Evolutionary conservation across 2,329 filamentous ascomycete genomes (phyloP), one percentile per base, ranked within the genome.

Genomic region (Raffaelea albimanens): DNA sequence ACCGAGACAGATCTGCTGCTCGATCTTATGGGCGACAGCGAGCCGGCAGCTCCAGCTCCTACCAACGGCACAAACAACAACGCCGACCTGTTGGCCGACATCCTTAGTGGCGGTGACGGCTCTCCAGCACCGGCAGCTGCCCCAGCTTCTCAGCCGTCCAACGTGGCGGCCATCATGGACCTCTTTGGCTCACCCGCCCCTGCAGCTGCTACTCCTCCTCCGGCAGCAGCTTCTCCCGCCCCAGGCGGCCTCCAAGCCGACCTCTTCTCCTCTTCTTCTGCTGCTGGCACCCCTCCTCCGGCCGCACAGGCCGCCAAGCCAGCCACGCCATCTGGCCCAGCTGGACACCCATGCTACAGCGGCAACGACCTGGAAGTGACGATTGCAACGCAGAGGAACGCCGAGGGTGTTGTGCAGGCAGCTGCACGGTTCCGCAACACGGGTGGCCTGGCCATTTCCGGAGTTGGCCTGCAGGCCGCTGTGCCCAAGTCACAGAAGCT

Each of bases 401-500:
- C 84, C 3, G 86, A 87, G 59, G 82, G 83, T 41, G 79, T 80
- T 9, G 83, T 95, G 19, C 89, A 95, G 61, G 82, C 95, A 7
- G 73, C 83, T 44, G 89, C 89, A 16, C 81, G 82, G 9, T 98
- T 98, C 73, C 79, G 78, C 36, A 97, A 97, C 64, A 77, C 69
- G 0, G 84, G 82, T 14, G 79, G 83, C 25, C 75, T 73, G 14
- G 68, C 71, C 14, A 72, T 97, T 43, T 82, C 82, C 16, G 79
- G 77, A 41, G 86, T 97, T 25, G 87, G 87, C 22, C 65, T 98
- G 55, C 93, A 98, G 64, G 93, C 91, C 40, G 93, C 93, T 1
- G 93, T 98, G 46, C 93, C 93, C 9, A 98, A 97, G 68, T 88
- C 86, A 40, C 93, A 98, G 67, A 95, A 93, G 63, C 68, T 98